Conservation (phyloP, 106 monocot species). For the Dendrobium catenatum region DNA sequence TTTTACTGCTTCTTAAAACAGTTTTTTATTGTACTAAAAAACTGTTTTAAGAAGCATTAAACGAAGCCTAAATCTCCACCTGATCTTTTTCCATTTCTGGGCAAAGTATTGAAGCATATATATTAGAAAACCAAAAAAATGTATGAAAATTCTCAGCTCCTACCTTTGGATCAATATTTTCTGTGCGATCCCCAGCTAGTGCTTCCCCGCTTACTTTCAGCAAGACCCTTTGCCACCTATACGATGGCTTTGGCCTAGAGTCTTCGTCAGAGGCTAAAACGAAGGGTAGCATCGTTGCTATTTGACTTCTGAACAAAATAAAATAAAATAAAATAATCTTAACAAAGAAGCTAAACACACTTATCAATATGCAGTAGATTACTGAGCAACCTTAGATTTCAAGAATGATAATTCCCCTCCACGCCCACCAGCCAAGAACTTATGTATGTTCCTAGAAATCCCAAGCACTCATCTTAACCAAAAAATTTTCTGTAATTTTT, state of each 20-base stretch:
- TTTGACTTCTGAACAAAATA: neutral
- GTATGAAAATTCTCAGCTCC: neutral
- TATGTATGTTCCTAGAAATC: neutral
- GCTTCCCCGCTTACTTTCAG: constrained; percentile 98
- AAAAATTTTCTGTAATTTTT: neutral
- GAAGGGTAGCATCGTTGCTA: constrained; percentile 15
- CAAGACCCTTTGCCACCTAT: constrained; percentile 84
- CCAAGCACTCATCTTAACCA: neutral
- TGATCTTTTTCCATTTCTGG: neutral
- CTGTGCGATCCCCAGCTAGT: constrained; percentile 75
- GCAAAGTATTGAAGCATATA: neutral
- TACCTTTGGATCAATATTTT: constrained; percentile 97
- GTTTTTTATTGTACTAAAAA: no score
- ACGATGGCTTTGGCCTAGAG: constrained; percentile 26
- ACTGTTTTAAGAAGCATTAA: no score
- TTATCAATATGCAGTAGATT: neutral
- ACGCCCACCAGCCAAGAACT: neutral
- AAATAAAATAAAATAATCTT: neutral
- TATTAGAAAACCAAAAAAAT: neutral
- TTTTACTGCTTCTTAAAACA: no score
- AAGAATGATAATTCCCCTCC: no score
- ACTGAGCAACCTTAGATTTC: neutral
- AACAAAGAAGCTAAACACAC: constrained; percentile 1
- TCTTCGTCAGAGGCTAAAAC: constrained; percentile 22
- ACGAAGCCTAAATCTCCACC: neutral